Conservation (phyloP, 805 yeast species). For the Yamadazyma olivae region DNA sequence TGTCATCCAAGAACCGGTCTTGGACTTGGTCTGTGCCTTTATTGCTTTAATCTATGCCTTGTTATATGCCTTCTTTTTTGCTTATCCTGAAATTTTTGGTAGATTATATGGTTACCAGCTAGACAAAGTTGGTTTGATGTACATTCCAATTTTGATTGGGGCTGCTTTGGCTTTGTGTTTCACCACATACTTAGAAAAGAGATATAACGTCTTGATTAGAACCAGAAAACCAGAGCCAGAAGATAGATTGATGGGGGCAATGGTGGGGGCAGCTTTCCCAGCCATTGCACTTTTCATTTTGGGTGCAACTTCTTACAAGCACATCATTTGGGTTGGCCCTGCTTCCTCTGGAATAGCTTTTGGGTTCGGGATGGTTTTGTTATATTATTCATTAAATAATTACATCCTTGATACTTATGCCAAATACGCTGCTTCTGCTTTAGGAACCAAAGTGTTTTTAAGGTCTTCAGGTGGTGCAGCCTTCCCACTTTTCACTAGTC, state of each 20-base stretch:
- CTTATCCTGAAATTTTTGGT: slow-evolving; percentile 85
- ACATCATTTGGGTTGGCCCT: slow-evolving; percentile 65
- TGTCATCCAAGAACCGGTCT: slow-evolving; percentile 76
- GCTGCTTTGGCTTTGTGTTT: slow-evolving; percentile 68
- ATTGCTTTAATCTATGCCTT: slow-evolving; percentile 89
- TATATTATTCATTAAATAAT: slow-evolving; percentile 61
- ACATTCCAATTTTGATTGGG: slow-evolving; percentile 87
- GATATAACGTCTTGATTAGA: slow-evolving; percentile 50
- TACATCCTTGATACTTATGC: slow-evolving; percentile 90
- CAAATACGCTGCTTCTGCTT: slow-evolving; percentile 74
- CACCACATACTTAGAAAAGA: slow-evolving; percentile 71
- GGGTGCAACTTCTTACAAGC: slow-evolving; percentile 74
- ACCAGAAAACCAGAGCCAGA: slow-evolving; percentile 69
- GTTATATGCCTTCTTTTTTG: slow-evolving; percentile 90
- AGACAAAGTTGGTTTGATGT: slow-evolving; percentile 79
- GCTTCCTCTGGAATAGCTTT: slow-evolving; percentile 58
- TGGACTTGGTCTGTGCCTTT: slow-evolving; percentile 79
- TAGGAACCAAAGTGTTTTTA: slow-evolving; percentile 77
- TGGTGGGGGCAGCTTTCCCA: slow-evolving; percentile 81
- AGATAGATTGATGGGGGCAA: slow-evolving; percentile 76
- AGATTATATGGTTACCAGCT: slow-evolving; percentile 76
- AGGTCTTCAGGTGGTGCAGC: slow-evolving; percentile 87
- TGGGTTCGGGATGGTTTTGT: slow-evolving; percentile 61
- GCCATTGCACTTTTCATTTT: slow-evolving; percentile 75
- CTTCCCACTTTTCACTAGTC: slow-evolving; percentile 76